Base-by-base conservation (phyloP, 768 basidiomycete genomes). In the Sistotremastrum niveocremeum region DNA sequence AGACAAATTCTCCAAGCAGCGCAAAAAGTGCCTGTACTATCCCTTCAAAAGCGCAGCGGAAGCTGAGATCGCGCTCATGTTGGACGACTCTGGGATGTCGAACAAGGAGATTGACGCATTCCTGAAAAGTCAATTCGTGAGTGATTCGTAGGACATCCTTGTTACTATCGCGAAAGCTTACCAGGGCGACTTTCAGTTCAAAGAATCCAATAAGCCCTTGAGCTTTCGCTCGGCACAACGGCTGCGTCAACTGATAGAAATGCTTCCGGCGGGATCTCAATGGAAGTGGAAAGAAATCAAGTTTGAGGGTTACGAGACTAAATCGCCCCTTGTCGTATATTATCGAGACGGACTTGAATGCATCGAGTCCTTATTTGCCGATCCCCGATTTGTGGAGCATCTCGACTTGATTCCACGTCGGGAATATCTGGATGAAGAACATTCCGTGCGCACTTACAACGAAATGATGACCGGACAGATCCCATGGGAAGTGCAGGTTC, bases 21-120 rank as follows among this genome's bases (percentile, higher is more conserved):
- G 57, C 7, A 41, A 31, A 11, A 20, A 49, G 1, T 64, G 62
- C 41, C 39, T 57, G 0, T 64, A 56, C 43, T 65, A 62, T 42
- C 65, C 61, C 10, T 67, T 62, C 48, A 48, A 54, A 5, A 56
- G 54, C 8, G 46, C 51, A 10, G 48, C 46, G 1, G 63, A 67
- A 42, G 66, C 64, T 64, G 54, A 65, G 49, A 34, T 64, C 4
- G 61, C 53, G 6, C 55, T 49, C 4, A 65, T 57, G 49, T 53
- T 65, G 0, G 45, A 58, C 11, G 47, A 44, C 4, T 61, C 58
- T 4, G 39, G 49, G 12, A 46, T 66, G 37, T 63, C 60, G 36
- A 59, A 62, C 60, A 46, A 50, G 7, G 51, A 47, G 4, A 58
- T 62, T 7, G 49, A 61, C 32, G 45, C 55, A 10, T 60, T 65